Evolutionary conservation across 2,329 filamentous ascomycete species (phyloP), one percentile per base, ranked within the genome.

Genomic region (Meredithiella fracta): DNA sequence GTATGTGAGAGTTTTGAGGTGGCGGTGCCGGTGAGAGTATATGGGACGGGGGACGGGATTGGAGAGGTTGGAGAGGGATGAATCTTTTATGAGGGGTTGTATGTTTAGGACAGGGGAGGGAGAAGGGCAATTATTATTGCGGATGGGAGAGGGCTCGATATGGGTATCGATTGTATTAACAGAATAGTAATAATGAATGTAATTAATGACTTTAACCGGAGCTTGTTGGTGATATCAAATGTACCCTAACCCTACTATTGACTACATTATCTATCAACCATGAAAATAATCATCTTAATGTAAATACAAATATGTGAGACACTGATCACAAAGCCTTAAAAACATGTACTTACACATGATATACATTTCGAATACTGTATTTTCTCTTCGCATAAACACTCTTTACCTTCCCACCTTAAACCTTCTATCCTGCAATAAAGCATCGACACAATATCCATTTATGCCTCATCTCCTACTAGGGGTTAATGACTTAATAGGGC

Each of bases 1-100:
- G 76, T 82, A 7, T 91, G 87, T 63, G 89, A 95, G 71, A 94
- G 86, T 63, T 95, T 95, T 68, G 89, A 95, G 67, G 85, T 94
- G 49, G 80, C 82, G 34, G 87, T 95, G 49, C 89, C 89, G 25
- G 71, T 96, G 61, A 79, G 81, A 53, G 85, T 96, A 8, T 95
- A 94, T 64, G 80, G 80, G 42, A 77, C 78, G 17, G 73, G 75
- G 76, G 58, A 76, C 71, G 54, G 77, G 77, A 6, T 64, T 80
- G 58, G 78, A 80, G 65, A 71, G 70, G 59, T 63, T 78, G 54
- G 77, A 79, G 63, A 67, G 75, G 55, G 77, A 79, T 49, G 74
- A 78, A 63, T 70, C 34, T 66, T 70, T 25, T 74, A 75, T 51
- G 73, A 75, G 60, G 71, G 70, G 5, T 63, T 72, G 54, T 62